These are phyloP conservation scores for Pistacia vera DNA, from an alignment of 345 rosid species.

Conservation along the genomic window DNA sequence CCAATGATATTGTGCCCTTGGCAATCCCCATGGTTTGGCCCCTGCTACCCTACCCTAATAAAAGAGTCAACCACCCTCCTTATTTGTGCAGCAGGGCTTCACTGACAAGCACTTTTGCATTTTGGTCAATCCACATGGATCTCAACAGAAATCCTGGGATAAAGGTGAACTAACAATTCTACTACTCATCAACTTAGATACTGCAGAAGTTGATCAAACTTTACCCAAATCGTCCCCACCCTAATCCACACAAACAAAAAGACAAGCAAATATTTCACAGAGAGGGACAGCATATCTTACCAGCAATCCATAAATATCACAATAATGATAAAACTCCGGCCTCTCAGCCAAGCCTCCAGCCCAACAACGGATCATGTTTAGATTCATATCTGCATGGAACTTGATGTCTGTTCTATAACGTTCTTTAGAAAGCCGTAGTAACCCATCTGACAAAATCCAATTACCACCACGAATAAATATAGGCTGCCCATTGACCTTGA, in stretches of 20 bases:
- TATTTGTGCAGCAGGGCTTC: neutral
- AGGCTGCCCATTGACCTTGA: slow-evolving; percentile 88
- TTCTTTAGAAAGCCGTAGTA: slow-evolving; percentile 78
- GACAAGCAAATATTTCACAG: neutral
- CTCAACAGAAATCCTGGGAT: neutral
- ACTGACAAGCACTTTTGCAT: neutral
- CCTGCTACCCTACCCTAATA: no score
- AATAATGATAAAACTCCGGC: slow-evolving; percentile 95
- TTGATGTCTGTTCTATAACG: slow-evolving; percentile 87
- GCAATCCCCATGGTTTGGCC: no score
- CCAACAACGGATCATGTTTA: slow-evolving; percentile 99
- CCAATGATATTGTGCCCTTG: neutral
- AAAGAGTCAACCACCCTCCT: no score
- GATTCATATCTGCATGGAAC: slow-evolving; percentile 97
- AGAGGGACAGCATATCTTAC: slow-evolving; percentile 37
- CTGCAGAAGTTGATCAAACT: no score
- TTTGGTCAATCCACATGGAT: neutral
- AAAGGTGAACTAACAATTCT: neutral
- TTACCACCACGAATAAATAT: slow-evolving; percentile 96
- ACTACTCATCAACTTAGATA: no score
- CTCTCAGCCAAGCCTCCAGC: slow-evolving; percentile 98
- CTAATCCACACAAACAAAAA: neutral
- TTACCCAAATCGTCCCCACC: neutral
- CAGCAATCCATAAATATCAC: slow-evolving; percentile 90
- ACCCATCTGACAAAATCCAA: slow-evolving; percentile 92